These are phyloP conservation scores for Phytopythium vexans DNA, from an alignment of 352 stramenopile genomes.

Conservation along the genomic window DNA sequence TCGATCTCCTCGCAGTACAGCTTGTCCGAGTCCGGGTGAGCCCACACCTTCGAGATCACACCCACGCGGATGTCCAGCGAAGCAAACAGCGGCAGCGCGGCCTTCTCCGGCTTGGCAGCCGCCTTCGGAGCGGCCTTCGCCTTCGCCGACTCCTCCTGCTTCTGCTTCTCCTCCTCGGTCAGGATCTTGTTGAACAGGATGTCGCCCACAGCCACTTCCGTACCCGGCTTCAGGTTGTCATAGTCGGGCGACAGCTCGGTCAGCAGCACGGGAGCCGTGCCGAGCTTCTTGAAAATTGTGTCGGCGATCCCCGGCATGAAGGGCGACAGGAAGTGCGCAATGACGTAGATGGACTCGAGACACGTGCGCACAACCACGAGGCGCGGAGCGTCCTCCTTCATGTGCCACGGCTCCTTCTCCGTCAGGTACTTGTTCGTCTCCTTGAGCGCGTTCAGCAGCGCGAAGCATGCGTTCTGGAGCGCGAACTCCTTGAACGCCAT, in stretches of 20 bases:
- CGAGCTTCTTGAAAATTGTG: slow-evolving; percentile 95
- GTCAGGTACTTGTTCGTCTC: slow-evolving; percentile 98
- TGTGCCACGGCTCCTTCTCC: slow-evolving; percentile 97
- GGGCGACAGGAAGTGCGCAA: slow-evolving; percentile 94
- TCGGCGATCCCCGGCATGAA: slow-evolving; percentile 91
- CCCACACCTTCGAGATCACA: slow-evolving; percentile 78
- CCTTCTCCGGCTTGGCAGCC: slow-evolving; percentile 45
- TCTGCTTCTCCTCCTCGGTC: slow-evolving; percentile 70
- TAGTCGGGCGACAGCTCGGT: slow-evolving; percentile 79
- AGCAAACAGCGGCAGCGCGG: slow-evolving; percentile 59
- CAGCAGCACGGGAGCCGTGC: slow-evolving; percentile 74
- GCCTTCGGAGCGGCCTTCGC: slow-evolving; percentile 43
- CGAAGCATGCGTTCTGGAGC: slow-evolving; percentile 87
- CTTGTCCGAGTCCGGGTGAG: slow-evolving; percentile 89
- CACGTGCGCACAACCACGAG: slow-evolving; percentile 93
- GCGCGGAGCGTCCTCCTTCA: slow-evolving; percentile 88
- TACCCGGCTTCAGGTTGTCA: slow-evolving; percentile 91
- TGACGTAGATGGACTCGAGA: slow-evolving; percentile 96
- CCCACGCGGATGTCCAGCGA: slow-evolving; percentile 82
- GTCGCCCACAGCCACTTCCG: slow-evolving; percentile 87
- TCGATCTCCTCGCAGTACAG: slow-evolving; percentile 99
- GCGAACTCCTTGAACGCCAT: slow-evolving; percentile 92
- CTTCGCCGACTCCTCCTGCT: slow-evolving; percentile 49
- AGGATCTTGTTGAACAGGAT: slow-evolving; percentile 95
- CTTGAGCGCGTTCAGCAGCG: slow-evolving; percentile 89